Conservation (phyloP, 73 alveolate species). For the Uronychia setigera region DNA sequence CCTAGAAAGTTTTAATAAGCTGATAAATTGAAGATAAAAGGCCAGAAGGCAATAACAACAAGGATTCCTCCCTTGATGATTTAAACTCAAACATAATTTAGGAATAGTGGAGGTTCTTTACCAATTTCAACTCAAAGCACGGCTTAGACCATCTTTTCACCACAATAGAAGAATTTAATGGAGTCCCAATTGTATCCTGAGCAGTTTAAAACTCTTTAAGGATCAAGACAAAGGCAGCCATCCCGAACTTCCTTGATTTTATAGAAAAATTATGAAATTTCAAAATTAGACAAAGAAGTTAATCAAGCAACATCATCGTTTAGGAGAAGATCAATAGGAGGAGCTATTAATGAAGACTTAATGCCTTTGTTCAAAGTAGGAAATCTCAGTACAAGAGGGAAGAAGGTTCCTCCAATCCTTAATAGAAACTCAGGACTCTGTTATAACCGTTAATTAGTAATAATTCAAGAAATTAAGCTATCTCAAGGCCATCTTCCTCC, state of each 20-base stretch:
- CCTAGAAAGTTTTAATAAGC: not conserved
- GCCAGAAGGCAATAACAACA: no score
- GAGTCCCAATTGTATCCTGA: not conserved
- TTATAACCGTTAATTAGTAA: no score
- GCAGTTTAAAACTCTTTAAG: not conserved
- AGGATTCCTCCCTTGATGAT: not conserved
- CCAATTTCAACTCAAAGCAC: not conserved
- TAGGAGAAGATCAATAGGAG: no score
- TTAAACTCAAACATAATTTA: no score
- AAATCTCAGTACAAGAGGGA: no score
- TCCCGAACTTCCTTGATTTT: not conserved
- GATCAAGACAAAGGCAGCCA: not conserved
- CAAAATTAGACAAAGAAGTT: not conserved
- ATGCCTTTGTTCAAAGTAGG: no score
- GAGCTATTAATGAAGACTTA: no score
- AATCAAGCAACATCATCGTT: no score
- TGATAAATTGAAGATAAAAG: no score
- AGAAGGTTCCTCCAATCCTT: no score
- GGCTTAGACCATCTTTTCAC: not conserved
- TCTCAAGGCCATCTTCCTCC: constrained; percentile 80
- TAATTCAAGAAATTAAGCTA: not conserved
- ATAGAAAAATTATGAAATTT: not conserved
- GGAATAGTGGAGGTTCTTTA: not conserved
- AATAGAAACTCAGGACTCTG: no score
- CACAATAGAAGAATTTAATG: not conserved